These are phyloP conservation scores for Pilatotrama ljubarskyi DNA, from an alignment of 768 basidiomycete species.

Conservation along the genomic window DNA sequence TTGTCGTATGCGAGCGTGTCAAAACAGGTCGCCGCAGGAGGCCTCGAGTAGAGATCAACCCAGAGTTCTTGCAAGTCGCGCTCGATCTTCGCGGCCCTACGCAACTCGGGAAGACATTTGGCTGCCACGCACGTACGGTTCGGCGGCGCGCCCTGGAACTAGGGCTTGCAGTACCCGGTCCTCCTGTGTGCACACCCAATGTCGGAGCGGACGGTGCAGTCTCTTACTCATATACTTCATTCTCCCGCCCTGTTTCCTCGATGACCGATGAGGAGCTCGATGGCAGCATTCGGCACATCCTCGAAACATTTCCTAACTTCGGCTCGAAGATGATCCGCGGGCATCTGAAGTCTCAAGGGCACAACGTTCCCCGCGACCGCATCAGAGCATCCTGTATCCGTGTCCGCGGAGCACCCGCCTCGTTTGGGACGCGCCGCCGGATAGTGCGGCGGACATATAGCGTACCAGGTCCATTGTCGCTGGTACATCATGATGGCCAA, in stretches of 20 bases:
- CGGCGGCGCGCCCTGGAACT: constrained; percentile 21
- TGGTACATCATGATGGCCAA: constrained; percentile 42
- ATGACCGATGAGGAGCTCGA: constrained; percentile 16
- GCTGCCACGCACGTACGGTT: constrained; percentile 18
- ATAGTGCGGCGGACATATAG: constrained; percentile 31
- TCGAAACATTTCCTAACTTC: constrained; percentile 22
- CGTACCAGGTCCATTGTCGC: constrained; percentile 38
- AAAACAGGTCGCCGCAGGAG: constrained; percentile 24
- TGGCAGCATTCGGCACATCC: constrained; percentile 3
- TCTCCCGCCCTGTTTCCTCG: background rate
- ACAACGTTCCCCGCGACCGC: constrained; percentile 15
- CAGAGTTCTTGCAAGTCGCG: constrained; percentile 25
- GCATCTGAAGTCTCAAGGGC: constrained; percentile 14
- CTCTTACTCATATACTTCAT: background rate
- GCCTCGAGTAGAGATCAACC: constrained; percentile 32
- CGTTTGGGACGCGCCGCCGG: constrained; percentile 19
- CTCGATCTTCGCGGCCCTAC: constrained; percentile 27
- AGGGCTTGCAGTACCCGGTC: constrained; percentile 21
- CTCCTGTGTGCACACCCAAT: constrained; percentile 15
- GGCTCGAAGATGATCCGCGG: constrained; percentile 25
- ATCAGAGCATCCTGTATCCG: constrained; percentile 19
- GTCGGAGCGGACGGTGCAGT: background rate
- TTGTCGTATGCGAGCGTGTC: background rate
- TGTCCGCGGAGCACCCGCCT: constrained; percentile 20
- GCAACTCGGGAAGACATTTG: background rate